Conservation (phyloP, 768 basidiomycete species). For the Kwoniella europaea region DNA sequence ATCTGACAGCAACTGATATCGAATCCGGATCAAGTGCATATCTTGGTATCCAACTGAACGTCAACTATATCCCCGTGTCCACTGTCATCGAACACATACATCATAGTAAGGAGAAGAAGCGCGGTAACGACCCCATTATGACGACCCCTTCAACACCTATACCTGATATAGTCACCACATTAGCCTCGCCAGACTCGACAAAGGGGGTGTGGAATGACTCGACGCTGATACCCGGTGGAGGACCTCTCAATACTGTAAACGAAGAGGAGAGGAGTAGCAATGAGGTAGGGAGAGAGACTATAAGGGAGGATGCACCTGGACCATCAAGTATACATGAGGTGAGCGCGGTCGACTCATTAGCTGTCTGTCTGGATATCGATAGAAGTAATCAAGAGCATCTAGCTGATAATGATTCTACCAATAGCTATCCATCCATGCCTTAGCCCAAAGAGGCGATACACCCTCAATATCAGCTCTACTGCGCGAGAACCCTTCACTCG, state of each 20-base stretch:
- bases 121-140: constrained; percentile 2
- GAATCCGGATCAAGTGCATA: too few relatives aligned
- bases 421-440: constrained; percentile 70
- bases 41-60: too few relatives aligned
- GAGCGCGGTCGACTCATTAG: neutral
- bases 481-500: constrained; percentile 29
- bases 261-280: constrained; percentile 19
- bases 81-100: too few relatives aligned
- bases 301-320: constrained; percentile 14
- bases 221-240: constrained; percentile 7
- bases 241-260: neutral
- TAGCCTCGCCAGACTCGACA: constrained; percentile 21
- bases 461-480: constrained; percentile 24
- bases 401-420: neutral
- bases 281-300: constrained; percentile 38
- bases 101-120: too few relatives aligned
- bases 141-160: constrained; percentile 11
- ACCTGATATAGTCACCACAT: constrained; percentile 18
- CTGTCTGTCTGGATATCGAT: neutral
- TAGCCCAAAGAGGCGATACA: constrained; percentile 78
- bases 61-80: too few relatives aligned
- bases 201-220: constrained; percentile 17
- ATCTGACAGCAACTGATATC: too few relatives aligned
- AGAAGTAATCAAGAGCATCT: too few relatives aligned
- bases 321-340: constrained; percentile 8